Evolutionary conservation across 179 eudicot species (phyloP).

Genomic region (Nepenthes alata): DNA sequence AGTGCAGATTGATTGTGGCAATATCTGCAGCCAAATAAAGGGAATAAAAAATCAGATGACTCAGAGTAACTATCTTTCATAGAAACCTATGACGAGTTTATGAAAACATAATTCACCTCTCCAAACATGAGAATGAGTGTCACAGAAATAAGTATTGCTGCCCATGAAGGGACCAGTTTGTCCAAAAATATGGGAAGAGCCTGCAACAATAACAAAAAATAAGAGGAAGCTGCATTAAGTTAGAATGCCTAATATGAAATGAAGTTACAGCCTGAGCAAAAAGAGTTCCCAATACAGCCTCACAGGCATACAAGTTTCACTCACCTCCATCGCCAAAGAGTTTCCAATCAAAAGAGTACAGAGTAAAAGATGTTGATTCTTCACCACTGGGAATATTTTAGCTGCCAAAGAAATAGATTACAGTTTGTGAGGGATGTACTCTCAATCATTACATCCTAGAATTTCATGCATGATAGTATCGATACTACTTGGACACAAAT

Average conservation of each 20-base stretch:
- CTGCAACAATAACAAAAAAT: conserved; percentile 25
- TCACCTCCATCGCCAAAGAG: conserved; percentile 95
- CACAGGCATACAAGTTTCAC: conserved; percentile 3
- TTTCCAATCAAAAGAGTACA: conserved; percentile 94
- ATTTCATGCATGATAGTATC: neutral
- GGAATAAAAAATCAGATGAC: conserved; percentile 8
- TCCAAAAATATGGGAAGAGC: conserved; percentile 89
- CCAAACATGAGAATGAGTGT: conserved; percentile 97
- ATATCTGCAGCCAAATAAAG: conserved; percentile 39
- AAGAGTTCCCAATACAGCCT: neutral
- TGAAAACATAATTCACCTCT: conserved; percentile 40
- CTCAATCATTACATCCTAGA: neutral
- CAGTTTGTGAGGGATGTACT: neutral
- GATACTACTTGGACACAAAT: neutral
- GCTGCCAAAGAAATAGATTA: conserved; percentile 41
- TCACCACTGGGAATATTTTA: conserved; percentile 87
- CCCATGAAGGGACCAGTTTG: conserved; percentile 93
- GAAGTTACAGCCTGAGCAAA: neutral
- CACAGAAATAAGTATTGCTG: conserved; percentile 76
- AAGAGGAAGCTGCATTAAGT: conserved; percentile 5
- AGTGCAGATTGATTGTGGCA: conserved; percentile 92
- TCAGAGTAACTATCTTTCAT: neutral
- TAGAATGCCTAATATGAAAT: neutral
- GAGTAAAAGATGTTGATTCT: conserved; percentile 89
- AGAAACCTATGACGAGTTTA: neutral